Base-by-base conservation (phyloP, 2,329 filamentous ascomycete species). In the Amphichorda felina region DNA sequence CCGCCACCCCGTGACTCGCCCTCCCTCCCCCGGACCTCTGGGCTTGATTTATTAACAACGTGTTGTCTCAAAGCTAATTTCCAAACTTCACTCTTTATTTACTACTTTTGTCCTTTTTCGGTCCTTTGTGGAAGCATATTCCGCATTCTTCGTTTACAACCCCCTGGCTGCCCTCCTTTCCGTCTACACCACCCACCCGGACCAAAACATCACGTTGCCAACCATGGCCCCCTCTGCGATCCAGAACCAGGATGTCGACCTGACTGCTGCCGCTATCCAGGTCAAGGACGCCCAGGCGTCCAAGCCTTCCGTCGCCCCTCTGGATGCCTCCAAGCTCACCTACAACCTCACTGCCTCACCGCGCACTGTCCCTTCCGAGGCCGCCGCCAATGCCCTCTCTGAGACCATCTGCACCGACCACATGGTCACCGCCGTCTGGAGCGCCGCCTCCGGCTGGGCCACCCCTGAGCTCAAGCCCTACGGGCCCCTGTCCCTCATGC, bases 381-480 rank as follows among this genome's bases (percentile, higher is more conserved):
- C 57, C 40, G 45, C 48, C 27, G 67, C 67, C 46, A 60, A 59
- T 44, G 38, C 64, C 34, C 68, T 64, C 44, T 44, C 50, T 41
- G 66, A 70, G 53, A 73, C 68, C 43, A 61, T 75, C 51, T 73
- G 70, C 66, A 87, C 83, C 42, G 87, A 95, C 66, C 88, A 95
- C 67, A 94, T 94, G 86, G 67, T 91, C 48, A 79, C 77, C 35
- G 79, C 68, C 15, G 61, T 64, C 36, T 93, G 86, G 85, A 75
- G 68, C 24, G 60, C 56, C 16, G 53, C 62, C 30, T 52, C 60
- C 15, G 86, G 86, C 47, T 94, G 86, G 86, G 67, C 70, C 26
- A 66, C 72, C 2, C 86, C 86, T 2, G 70, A 80, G 47, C 70
- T 93, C 39, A 73, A 75, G 54, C 82, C 85, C 18, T 91, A 85